Percentiles rank a stretch among this genome's conserved stretches.
phyloP scores from a whole-genome alignment of 352 stramenopile species.

The Phytophthora colocasiae region DNA sequence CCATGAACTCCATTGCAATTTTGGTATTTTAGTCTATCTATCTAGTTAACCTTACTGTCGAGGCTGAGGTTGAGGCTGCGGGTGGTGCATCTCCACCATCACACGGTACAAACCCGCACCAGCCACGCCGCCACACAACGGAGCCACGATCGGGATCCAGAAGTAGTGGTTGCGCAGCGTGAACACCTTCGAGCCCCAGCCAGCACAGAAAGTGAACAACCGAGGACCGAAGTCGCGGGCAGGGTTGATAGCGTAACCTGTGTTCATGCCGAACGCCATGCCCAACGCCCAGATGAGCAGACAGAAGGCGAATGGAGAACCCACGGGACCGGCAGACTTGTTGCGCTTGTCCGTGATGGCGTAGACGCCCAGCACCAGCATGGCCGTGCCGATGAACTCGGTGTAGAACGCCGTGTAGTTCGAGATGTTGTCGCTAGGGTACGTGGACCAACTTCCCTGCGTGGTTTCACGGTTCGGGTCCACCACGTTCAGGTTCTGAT shows the following conservation, averaged over 20 bases:
- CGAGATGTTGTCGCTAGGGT: slow-evolving; percentile 46
- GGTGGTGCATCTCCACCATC: too few relatives aligned
- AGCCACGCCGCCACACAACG: too few relatives aligned
- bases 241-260: slow-evolving; percentile 14
- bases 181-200: too few relatives aligned
- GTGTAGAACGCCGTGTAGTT: slow-evolving; percentile 59
- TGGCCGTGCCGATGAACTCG: slow-evolving; percentile 55
- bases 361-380: slow-evolving; percentile 56
- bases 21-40: too few relatives aligned
- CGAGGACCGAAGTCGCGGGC: too few relatives aligned
- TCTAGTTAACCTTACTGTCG: too few relatives aligned
- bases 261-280: slow-evolving; percentile 53
- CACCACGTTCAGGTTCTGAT: slow-evolving; percentile 47
- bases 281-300: slow-evolving; percentile 57
- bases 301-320: slow-evolving; percentile 41
- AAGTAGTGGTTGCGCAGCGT: too few relatives aligned
- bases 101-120: too few relatives aligned
- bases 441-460: slow-evolving; percentile 49
- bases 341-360: slow-evolving; percentile 33
- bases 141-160: too few relatives aligned
- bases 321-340: slow-evolving; percentile 30
- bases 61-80: too few relatives aligned
- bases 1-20: too few relatives aligned
- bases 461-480: slow-evolving; percentile 51
- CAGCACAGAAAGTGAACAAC: too few relatives aligned